Percentiles rank a stretch among this genome's conserved stretches.
Conservation (phyloP, 345 rosid genomes). For the Luvunga scandens region DNA sequence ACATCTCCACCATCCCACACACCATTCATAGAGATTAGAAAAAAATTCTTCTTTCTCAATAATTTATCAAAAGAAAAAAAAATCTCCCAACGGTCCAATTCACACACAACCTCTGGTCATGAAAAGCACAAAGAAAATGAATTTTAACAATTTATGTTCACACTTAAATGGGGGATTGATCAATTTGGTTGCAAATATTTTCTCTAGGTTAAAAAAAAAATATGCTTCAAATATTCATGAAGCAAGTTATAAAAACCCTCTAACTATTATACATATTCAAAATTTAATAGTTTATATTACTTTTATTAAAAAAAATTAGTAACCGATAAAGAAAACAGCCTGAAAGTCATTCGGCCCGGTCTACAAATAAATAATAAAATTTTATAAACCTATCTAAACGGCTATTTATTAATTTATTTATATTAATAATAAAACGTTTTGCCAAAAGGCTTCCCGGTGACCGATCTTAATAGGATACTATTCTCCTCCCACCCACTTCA, state of each 20-base stretch:
- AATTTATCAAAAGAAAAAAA: background rate
- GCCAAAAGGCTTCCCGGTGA: background rate
- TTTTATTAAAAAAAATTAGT: too few relatives aligned
- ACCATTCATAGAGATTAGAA: background rate
- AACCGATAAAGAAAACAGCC: too few relatives aligned
- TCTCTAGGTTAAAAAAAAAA: background rate
- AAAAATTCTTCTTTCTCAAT: background rate
- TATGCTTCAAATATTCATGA: background rate
- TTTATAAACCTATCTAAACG: background rate
- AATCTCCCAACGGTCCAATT: background rate
- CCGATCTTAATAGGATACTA: background rate
- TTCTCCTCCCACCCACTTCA: constrained; percentile 3
- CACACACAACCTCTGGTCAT: background rate
- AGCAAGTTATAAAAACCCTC: background rate
- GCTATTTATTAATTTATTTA: background rate
- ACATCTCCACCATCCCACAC: background rate
- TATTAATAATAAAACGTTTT: background rate
- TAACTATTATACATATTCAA: too few relatives aligned
- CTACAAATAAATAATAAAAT: too few relatives aligned
- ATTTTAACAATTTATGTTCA: background rate
- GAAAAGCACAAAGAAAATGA: background rate
- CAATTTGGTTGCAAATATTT: background rate
- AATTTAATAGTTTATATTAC: too few relatives aligned
- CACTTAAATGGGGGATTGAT: background rate
- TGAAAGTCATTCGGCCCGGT: too few relatives aligned